Base-by-base conservation (phyloP, 1,284 basidiomycete species). In the Trichosporon faecale region DNA sequence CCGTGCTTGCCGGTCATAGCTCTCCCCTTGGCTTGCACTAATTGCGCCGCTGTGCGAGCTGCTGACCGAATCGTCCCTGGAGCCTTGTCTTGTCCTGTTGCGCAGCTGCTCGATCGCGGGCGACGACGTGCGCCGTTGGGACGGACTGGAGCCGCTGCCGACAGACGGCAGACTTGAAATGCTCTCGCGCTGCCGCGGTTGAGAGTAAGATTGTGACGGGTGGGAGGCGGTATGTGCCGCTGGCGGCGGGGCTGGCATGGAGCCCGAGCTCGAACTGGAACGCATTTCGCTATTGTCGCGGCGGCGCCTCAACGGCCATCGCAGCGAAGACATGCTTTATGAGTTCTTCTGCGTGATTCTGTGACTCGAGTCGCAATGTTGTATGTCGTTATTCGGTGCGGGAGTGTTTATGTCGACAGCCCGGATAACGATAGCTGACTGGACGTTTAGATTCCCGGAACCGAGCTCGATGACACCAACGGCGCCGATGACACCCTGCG, bases 41-140 rank as follows among this genome's bases (percentile, higher is more conserved):
- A n/a, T n/a, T 3, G 4, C 5, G 4, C 5, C 25, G 27, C 57
- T 61, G 5, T n/a, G 57, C 29, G 27, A 31, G 57, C 27, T 31
- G 27, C 27, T 33, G 27, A 31, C 11, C 7, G 27, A 61, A 7
- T 52, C 49, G 29, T 33, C 9, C 18, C 57, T 31, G 29, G 57
- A 31, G 14, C 18, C 57, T 7, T 61, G 57, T 7, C 29, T 29
- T 14, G 63, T 27, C 21, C 57, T 61, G 44, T 46, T 49, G 16
- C 67, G 40, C 29, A 68, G 16, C 44, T 68, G 67, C 23, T 68
- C 67, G 40, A 68, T 35, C 8, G 67, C 67, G 16, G 35, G n/a
- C 11, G 67, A 64, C n/a, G 67, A 63, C 11, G 60, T 27, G 35
- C 66, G 66, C 66, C 55, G 55, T 29, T 23, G 11, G 1, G 29